phyloP scores from a whole-genome alignment of 768 basidiomycete genomes.

The Pleurotus salmoneostramineus region DNA sequence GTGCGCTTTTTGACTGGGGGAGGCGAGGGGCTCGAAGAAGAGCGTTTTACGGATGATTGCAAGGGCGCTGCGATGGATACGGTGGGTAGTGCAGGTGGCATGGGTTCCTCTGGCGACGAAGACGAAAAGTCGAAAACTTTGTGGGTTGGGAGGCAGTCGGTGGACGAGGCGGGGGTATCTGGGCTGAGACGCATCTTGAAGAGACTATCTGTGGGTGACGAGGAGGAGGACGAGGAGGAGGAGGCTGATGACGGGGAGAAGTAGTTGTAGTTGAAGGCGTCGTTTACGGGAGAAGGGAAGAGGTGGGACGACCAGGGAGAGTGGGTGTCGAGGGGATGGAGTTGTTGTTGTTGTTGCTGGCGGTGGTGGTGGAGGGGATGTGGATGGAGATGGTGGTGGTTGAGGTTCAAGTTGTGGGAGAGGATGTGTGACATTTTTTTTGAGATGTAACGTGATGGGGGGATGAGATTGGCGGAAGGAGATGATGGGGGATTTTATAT shows the following conservation, averaged over 20 bases:
- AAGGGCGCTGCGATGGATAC: constrained; percentile 27
- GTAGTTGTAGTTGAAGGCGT: constrained; percentile 43
- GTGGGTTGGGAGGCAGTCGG: constrained; percentile 62
- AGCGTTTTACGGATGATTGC: constrained; percentile 33
- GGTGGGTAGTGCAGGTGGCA: constrained; percentile 25
- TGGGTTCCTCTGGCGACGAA: constrained; percentile 25
- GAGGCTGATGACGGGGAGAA: constrained; percentile 49
- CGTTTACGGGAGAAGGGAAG: constrained; percentile 30
- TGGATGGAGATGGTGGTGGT: neutral
- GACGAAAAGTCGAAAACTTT: constrained; percentile 63
- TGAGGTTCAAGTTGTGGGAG: constrained; percentile 36
- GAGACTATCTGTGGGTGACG: constrained; percentile 42
- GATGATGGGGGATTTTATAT: neutral
- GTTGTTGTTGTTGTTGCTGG: constrained; percentile 11
- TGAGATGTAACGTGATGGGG: constrained; percentile 23
- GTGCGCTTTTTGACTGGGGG: constrained; percentile 37
- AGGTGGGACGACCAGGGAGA: constrained; percentile 32
- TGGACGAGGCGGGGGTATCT: constrained; percentile 27
- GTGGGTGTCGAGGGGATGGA: constrained; percentile 48
- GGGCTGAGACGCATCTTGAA: constrained; percentile 51
- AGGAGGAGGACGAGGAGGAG: constrained; percentile 35
- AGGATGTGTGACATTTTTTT: constrained; percentile 57
- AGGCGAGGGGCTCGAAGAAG: constrained; percentile 37
- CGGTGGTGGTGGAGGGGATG: neutral
- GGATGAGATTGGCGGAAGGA: constrained; percentile 1